Conservation (phyloP, 2,329 filamentous ascomycete genomes). For the Cercospora sp. region DNA sequence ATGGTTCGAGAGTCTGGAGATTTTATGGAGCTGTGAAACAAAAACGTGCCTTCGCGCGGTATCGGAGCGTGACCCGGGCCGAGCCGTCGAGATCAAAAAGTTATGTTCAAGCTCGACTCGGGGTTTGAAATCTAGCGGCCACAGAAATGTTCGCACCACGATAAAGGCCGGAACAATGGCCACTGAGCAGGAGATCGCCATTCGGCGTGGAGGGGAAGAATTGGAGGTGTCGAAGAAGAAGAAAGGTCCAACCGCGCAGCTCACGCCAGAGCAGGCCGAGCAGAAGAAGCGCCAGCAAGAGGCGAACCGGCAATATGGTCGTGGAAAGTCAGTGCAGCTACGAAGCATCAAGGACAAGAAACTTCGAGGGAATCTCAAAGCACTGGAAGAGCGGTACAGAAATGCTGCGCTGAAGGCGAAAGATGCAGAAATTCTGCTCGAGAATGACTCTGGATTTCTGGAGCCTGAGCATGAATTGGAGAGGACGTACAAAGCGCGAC, state of each 20-base stretch:
- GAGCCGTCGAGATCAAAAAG: not conserved
- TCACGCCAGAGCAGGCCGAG: constrained; percentile 38
- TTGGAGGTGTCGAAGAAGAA: constrained; percentile 27
- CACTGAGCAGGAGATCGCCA: not conserved
- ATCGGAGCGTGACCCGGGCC: not conserved
- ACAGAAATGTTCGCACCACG: not conserved
- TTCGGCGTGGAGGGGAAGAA: not conserved
- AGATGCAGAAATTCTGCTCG: constrained; percentile 90
- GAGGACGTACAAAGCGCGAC: constrained; percentile 86
- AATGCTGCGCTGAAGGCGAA: constrained; percentile 80
- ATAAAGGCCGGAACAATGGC: constrained; percentile 10
- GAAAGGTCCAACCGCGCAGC: constrained; percentile 31
- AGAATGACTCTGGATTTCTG: constrained; percentile 81
- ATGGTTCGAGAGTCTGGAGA: constrained; percentile 6
- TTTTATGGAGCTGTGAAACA: constrained; percentile 3
- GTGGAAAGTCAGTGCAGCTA: constrained; percentile 72
- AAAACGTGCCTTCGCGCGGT: constrained; percentile 2
- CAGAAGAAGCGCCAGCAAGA: constrained; percentile 38
- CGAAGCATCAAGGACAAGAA: constrained; percentile 85
- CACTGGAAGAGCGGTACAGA: constrained; percentile 79
- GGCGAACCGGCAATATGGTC: constrained; percentile 67
- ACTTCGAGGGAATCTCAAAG: constrained; percentile 74
- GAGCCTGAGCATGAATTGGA: constrained; percentile 88
- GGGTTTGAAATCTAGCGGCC: not conserved
- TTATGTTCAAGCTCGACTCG: not conserved